Base-by-base conservation (phyloP, 2,329 filamentous ascomycete species). In the Colletotrichum liriopes region DNA sequence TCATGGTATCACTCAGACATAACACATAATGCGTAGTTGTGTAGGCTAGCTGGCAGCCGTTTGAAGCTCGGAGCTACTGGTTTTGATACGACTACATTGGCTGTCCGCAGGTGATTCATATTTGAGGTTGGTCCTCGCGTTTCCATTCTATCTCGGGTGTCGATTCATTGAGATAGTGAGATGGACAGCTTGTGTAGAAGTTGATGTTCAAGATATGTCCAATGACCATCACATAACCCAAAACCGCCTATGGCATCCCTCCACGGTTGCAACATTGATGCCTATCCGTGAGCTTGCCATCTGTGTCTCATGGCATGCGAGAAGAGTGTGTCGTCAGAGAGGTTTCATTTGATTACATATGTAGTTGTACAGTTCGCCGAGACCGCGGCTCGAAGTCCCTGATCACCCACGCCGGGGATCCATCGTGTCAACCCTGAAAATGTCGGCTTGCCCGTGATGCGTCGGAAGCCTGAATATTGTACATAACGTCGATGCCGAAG, bases 271-370 rank as follows among this genome's bases (percentile, higher is more conserved):
- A 37, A 49, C 3, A 61, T 37, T 20, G n/a, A 0, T 23, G 7
- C 5, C 41, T 32, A 12, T 39, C 20, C n/a, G 32, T 14, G 14
- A 39, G 14, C 59, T 20, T 23, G 18, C 59, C 59, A 35, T 45
- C 7, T 35, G 20, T 62, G 20, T 62, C 23, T 39, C 45, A 37
- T 26, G 39, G 9, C 23, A 29, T 39, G n/a, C 32, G 16, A 41
- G 16, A 18, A 23, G 16, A 62, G n/a, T 41, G 23, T 45, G 55
- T 73, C 71, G 51, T 73, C 51, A 73, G 67, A 73, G 71, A 62
- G 71, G 55, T 65, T 71, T 73, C 71, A 56, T 73, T 73, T 65
- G 67, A 73, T 73, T 73, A 71, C 71, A 73, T 70, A 62, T 71
- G 39, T 71, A 71, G 55, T 73, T 71, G 61, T 73, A 73, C 71